Conservation (phyloP, 164 flowering plant genomes). For the Umbellularia californica region DNA sequence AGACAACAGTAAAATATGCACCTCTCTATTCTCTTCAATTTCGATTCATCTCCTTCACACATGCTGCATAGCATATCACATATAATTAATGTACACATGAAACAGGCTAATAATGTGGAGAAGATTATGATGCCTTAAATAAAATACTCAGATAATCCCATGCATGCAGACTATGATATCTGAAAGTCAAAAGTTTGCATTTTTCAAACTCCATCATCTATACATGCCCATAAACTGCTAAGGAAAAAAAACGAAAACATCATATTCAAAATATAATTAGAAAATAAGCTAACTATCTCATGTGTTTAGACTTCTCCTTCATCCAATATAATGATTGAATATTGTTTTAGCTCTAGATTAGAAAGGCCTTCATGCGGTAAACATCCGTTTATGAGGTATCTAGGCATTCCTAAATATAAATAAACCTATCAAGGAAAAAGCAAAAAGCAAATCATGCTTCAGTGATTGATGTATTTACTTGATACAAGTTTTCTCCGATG, state of each 20-base stretch:
- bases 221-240: neutral
- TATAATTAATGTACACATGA: neutral
- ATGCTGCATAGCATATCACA: neutral
- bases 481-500: conserved; percentile 72
- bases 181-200: neutral
- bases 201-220: neutral
- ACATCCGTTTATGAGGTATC: conserved; percentile 94
- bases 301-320: conserved; percentile 95
- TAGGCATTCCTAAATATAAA: conserved; percentile 14
- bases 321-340: conserved; percentile 86
- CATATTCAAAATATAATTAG: neutral
- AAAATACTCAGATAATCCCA: neutral
- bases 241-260: neutral
- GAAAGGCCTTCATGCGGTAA: conserved; percentile 93
- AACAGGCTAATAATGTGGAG: neutral
- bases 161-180: neutral
- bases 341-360: conserved; percentile 67
- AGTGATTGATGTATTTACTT: conserved; percentile 42
- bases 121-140: too few species aligned
- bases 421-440: neutral
- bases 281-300: conserved; percentile 19
- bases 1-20: too few species aligned
- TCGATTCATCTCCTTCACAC: neutral
- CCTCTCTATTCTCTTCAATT: too few species aligned
- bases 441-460: neutral